Evolutionary conservation across 192 early-diverging fungal species (phyloP), one percentile per base, ranked within the genome.

Genomic region (Mortierella alpina): DNA sequence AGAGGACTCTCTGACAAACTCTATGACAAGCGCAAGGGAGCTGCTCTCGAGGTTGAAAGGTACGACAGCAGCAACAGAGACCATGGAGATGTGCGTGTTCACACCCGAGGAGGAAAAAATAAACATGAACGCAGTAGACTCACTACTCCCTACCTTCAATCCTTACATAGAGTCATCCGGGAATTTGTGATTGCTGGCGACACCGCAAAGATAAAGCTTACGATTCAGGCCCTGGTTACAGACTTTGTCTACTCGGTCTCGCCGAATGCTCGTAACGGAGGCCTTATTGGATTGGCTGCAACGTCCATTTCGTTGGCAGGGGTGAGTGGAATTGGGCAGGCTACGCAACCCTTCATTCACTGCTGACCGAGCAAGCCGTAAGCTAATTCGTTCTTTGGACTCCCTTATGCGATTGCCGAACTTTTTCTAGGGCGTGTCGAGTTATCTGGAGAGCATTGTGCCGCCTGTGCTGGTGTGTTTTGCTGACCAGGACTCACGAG

Each of bases 391-490:
- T 31, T 3, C 3, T 31, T 31, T 31, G 31, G 31, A 31, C 31
- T 31, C 31, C n/a, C n/a, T n/a, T n/a, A n/a, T n/a, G n/a, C n/a
- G 10, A 58, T 50, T 14, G 39, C 31, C n/a, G 0, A 12, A 44
- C 20, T 46, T 31, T 17, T 18, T 40, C 39, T 84, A 89, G 80
- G 83, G 85, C 18, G 90, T 94, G 23, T 77, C 88, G 7, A 75
- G 77, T 17, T 91, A 93, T 59, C 77, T 98, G 12, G 88, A 90
- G 47, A 88, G 86, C 15, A 95, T 99, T 66, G 91, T 98, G 5
- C 96, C 96, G 17, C 98, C 98, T 4, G 96, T 99, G 18, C 90
- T 99, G 5, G 88, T 96, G 40, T 98, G 97, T 66, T 93, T 99
- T 66, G 82, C 87, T 6, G 96, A 99, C 77, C 95, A 92, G 62